Evolutionary conservation across 1,284 basidiomycete species (phyloP), one percentile per base, ranked within the genome.

Genomic region (Anthracocystis walkeri): DNA sequence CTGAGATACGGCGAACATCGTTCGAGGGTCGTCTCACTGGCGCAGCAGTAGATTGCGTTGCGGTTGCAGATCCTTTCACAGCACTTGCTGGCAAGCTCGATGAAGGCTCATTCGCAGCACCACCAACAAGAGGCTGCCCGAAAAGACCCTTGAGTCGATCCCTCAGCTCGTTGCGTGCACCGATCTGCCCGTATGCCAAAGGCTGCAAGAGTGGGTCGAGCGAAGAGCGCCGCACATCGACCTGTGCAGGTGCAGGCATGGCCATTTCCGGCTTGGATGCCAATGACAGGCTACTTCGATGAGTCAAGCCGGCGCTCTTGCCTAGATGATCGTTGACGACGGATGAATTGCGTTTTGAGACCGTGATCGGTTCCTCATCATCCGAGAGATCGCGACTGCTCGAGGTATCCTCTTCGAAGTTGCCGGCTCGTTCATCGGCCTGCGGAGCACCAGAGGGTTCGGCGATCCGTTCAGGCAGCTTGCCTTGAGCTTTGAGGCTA

Each of bases 81-180:
- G 54, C 35, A 38, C 14, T n/a, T 20, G 41, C 33, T 46, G 33
- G 42, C 54, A 23, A 16, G n/a, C 27, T 38, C 4, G 20, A 20
- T 7, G 46, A 18, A 14, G 31, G 21, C 42, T 50, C 42, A 31
- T 33, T 31, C 7, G 50, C 46, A 7, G 63, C n/a, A 7, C 41
- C 40, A 7, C n/a, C 56, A 27, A 78, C 52, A 10, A 78, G 65
- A 14, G 72, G 65, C 33, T 75, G 69, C 4, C 72, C 76, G 27
- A 78, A 78, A 4, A 78, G 57, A 16, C 68, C 76, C n/a, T 69
- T 75, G 48, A 78, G 67, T 10, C 76, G 65, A 23, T 56, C 53
- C 2, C 55, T 56, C 5, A 76, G 8, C 16, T 75, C 72, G n/a
- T 52, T 57, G 6, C 66, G 62, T 58, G 35, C 35, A 38, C 58